Evolutionary conservation across 352 stramenopile species (phyloP), one percentile per base, ranked within the genome.

Genomic region (Phytophthora pisi): DNA sequence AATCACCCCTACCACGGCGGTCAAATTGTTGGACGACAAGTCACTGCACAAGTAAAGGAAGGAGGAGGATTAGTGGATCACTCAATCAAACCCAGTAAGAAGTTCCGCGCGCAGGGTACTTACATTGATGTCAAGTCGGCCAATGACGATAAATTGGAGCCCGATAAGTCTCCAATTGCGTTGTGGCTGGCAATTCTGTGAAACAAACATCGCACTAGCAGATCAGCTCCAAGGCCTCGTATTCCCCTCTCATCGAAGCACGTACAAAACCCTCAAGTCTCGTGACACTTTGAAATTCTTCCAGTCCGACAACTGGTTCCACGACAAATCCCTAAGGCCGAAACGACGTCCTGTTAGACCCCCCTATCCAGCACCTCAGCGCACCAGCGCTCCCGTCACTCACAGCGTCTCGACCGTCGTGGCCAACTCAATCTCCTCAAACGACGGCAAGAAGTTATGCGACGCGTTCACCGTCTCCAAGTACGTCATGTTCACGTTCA

Each of bases 161-260:
- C 26, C 1, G 66, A 66, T 7, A 81, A 42, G 10, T 70, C 57
- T 6, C 13, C 24, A 9, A 77, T 72, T 5, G 15, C 40, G 40
- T 81, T 81, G 51, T 70, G 61, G 60, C 74, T 81, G 20, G 57
- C 50, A 24, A 78, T 81, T 46, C 74, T 81, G 31, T 6, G 53
- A 64, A 16, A 31, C 15, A 9, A n/a, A 46, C 34, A 46, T 40
- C 57, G n/a, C 7, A 57, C 13, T 28, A 2, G 6, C 15, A 47
- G 1, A 50, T 59, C 5, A 52, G 4, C 6, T 36, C 20, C 3
- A 31, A 5, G 2, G 26, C 10, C 16, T 51, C n/a, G 11, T 31
- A 36, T 5, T 11, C 18, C 7, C 18, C 20, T 31, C 30, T 9
- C 11, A 47, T 11, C 9, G 3, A 23, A 31, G 13, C 23, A 66